Evolutionary conservation across 2,329 filamentous ascomycete species (phyloP).

Genomic region (Spiromastix sp.): DNA sequence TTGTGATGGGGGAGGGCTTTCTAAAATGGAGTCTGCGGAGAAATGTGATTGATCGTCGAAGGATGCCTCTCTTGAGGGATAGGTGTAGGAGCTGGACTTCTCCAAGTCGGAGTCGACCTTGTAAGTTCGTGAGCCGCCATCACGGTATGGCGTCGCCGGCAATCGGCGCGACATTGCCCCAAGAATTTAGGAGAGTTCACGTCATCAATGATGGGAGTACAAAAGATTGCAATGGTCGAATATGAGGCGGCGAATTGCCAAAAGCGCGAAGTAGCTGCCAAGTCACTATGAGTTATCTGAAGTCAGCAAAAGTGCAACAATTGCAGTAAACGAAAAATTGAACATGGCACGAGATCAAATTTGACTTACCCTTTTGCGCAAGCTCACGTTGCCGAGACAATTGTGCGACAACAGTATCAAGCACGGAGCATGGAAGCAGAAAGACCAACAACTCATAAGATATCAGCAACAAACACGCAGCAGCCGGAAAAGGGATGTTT

Average conservation of each 20-base stretch:
- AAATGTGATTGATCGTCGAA: conserved; percentile 28
- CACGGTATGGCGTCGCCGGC: background rate
- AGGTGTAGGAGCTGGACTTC: conserved; percentile 15
- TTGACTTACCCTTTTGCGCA: background rate
- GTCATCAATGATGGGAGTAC: background rate
- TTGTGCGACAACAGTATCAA: background rate
- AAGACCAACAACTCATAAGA: background rate
- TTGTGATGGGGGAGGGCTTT: conserved; percentile 29
- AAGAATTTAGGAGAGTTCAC: background rate
- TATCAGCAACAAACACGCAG: background rate
- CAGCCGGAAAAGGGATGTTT: background rate
- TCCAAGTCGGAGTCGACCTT: conserved; percentile 12
- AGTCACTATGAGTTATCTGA: background rate
- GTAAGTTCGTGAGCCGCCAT: conserved; percentile 2
- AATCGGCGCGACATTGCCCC: conserved; percentile 3
- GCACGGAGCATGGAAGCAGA: background rate
- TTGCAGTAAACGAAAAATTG: background rate
- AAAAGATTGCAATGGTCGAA: background rate
- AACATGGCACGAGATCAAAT: background rate
- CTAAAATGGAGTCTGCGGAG: conserved; percentile 45
- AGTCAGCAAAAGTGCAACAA: background rate
- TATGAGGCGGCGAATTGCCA: background rate
- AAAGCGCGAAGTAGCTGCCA: too few species aligned
- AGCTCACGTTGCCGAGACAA: background rate
- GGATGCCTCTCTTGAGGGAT: conserved; percentile 12